Percentiles rank a stretch among this genome's conserved stretches.
Conservation (phyloP, 2,329 filamentous ascomycete species). For the Fusarium sp. region DNA sequence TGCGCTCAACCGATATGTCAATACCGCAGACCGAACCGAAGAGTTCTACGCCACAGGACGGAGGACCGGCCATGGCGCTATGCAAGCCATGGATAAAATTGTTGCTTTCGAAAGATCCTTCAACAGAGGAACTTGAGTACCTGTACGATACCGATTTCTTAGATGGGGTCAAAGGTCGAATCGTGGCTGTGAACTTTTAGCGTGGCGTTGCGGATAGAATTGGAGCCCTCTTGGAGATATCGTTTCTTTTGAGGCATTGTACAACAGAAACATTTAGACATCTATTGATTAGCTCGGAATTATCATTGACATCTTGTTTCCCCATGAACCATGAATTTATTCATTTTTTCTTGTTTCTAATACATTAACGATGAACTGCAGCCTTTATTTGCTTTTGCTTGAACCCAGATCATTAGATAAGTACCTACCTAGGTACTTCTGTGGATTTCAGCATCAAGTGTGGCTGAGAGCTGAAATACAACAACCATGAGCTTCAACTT, state of each 20-base stretch:
- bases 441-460: no score
- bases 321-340: no score
- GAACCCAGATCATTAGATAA: no score
- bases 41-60: conserved; percentile 26
- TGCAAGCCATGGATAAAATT: conserved; percentile 10
- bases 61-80: conserved; percentile 18
- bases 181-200: conserved; percentile 25
- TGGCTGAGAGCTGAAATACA: no score
- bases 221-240: background rate
- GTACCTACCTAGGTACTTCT: no score
- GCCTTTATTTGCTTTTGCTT: no score
- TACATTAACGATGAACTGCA: no score
- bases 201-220: conserved; percentile 27
- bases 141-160: background rate
- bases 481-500: no score
- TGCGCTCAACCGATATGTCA: conserved; percentile 23
- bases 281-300: background rate
- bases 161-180: background rate
- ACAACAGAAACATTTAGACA: conserved; percentile 12
- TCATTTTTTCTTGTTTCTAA: no score
- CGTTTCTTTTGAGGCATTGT: conserved; percentile 8
- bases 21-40: conserved; percentile 18
- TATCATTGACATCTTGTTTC: background rate
- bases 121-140: background rate
- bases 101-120: conserved; percentile 25